Evolutionary conservation across 2,329 filamentous ascomycete genomes (phyloP).

Genomic region (Tolypocladium pustulatum): DNA sequence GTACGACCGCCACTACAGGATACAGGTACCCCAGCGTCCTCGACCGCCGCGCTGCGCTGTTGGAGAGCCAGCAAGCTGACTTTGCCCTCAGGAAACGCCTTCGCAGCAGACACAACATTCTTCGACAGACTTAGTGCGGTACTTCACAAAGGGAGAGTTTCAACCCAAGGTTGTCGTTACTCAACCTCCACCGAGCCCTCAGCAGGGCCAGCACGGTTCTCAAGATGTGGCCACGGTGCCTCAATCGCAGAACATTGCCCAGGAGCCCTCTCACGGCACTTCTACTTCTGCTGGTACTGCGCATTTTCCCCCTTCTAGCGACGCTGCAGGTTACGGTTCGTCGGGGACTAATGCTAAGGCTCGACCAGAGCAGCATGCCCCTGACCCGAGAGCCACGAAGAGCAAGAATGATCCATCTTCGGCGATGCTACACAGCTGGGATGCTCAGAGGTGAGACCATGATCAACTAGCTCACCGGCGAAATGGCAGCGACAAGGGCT

Average conservation of each 20-base stretch:
- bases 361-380: not conserved
- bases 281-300: not conserved
- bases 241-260: too few species aligned
- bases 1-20: conserved; percentile 75
- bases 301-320: not conserved
- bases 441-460: conserved; percentile 39
- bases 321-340: not conserved
- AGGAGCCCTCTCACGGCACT: not conserved
- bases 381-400: not conserved
- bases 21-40: conserved; percentile 28
- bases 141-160: conserved; percentile 45
- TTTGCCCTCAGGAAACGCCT: conserved; percentile 9
- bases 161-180: conserved; percentile 21
- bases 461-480: not conserved
- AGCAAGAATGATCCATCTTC: not conserved
- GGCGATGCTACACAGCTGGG: conserved; percentile 31
- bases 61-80: not conserved
- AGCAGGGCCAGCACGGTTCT: not conserved
- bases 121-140: conserved; percentile 32
- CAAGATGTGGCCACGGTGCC: not conserved
- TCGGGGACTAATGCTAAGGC: not conserved
- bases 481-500: not conserved
- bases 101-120: conserved; percentile 4
- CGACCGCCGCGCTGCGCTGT: not conserved
- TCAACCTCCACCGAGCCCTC: not conserved